Base-by-base conservation (phyloP, 2,329 filamentous ascomycete species). In the Pleoardoris graminearum region DNA sequence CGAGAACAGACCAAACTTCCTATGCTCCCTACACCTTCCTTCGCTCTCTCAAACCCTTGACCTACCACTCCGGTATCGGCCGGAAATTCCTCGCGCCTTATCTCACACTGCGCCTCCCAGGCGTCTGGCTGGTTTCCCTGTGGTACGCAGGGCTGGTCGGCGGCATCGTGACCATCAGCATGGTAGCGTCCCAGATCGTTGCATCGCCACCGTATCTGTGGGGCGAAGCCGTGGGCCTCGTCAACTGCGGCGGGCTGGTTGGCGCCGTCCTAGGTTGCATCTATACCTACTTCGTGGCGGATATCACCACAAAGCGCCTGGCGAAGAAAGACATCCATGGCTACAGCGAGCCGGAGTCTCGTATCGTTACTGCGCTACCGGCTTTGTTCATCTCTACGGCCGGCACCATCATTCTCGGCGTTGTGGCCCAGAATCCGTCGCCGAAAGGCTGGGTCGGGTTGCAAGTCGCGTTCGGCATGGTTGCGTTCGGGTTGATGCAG, bases 91-190 rank as follows among this genome's bases (percentile, higher is more conserved):
- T 74, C 29, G 70, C 66, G 2, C 75, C 75, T 0, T 77, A 68
- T 61, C 63, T 68, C 14, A 65, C 67, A 1, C 60, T 76, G 11
- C 63, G 69, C 2, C 66, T 76, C 19, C 76, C 75, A 3, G 75
- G 75, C 29, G 73, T 74, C 0, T 76, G 74, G 72, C 65, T 77
- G 3, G 67, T 77, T 11, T 71, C 75, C 37, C 53, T 71, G 0
- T 75, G 75, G 63, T 77, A 78, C 48, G 73, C 73, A 5, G 75
- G 75, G 1, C 63, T 77, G 1, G 70, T 77, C 7, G 75, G 72
- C 14, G 68, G 71, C 2, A 67, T 76, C 32, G 74, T 77, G 16
- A 71, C 71, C 1, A 68, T 73, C 36, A 68, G 70, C 37, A 71
- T 66, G 2, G 63, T 77, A n/a, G 70, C 63, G 3, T 68, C 75